Percentiles rank a stretch among this genome's conserved stretches.
These are phyloP conservation scores for Cercophora samala DNA, from an alignment of 495 filamentous ascomycete species.

Conservation along the genomic window DNA sequence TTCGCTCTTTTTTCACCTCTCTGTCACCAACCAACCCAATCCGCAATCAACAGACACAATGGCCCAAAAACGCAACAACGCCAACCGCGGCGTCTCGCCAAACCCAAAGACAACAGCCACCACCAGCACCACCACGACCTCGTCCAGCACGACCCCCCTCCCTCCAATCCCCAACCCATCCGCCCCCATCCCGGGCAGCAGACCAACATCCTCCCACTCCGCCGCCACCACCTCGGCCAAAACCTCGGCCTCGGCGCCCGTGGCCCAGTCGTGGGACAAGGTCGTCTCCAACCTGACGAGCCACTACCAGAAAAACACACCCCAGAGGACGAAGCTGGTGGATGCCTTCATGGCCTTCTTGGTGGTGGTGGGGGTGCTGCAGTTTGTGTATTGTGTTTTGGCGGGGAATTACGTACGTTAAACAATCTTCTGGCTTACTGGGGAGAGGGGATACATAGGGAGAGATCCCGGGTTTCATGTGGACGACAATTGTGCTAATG, in stretches of 20 bases:
- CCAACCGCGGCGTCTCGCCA: background rate
- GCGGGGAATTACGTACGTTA: slow-evolving; percentile 90
- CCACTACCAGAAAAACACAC: slow-evolving; percentile 73
- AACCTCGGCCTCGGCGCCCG: slow-evolving; percentile 26
- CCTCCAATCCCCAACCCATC: background rate
- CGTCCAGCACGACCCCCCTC: slow-evolving; percentile 21
- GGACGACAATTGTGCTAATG: background rate
- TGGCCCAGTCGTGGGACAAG: slow-evolving; percentile 33
- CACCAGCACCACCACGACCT: slow-evolving; percentile 20
- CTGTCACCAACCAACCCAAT: too few species aligned
- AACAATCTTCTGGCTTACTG: background rate
- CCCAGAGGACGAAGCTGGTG: slow-evolving; percentile 87
- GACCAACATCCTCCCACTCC: background rate
- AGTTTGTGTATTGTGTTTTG: slow-evolving; percentile 90
- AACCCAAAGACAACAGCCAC: slow-evolving; percentile 16
- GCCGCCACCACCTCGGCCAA: slow-evolving; percentile 27
- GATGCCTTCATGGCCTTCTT: slow-evolving; percentile 92
- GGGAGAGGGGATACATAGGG: too few species aligned
- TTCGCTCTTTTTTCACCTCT: background rate
- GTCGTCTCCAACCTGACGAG: slow-evolving; percentile 60
- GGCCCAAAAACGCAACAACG: slow-evolving; percentile 36
- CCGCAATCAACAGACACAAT: too few species aligned
- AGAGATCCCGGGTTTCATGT: too few species aligned
- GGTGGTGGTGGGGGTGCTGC: slow-evolving; percentile 76
- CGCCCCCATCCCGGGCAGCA: background rate